Evolutionary conservation across 768 basidiomycete genomes (phyloP), one percentile per base, ranked within the genome.

Genomic region (Rhodotorula diobovata): DNA sequence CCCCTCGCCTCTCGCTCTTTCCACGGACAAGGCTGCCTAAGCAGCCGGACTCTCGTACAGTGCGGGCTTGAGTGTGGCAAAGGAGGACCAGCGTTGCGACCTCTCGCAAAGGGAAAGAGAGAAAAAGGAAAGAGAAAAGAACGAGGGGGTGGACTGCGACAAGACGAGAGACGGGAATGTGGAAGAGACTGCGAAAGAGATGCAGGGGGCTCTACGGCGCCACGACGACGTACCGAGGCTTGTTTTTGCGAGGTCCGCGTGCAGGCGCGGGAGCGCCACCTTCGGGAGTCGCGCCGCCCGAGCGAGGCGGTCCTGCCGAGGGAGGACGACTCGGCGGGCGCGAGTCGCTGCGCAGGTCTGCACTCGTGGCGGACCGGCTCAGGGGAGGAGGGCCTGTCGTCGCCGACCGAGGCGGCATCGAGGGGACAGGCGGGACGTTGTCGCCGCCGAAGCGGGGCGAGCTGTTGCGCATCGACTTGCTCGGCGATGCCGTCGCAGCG

Each of bases 401-500:
- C 48, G 45, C 48, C 21, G 48, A 16, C 30, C 61, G 48, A 4
- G 61, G 48, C 9, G 73, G 73, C 70, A 71, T 67, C 8, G 70
- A 61, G 14, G 70, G 70, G 39, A 71, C 61, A 12, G 70, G 73
- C 9, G 70, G 69, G 10, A 60, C 46, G 12, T 43, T 43, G 41
- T 65, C 63, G 30, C 55, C 62, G 34, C 39, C 32, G 51, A 58
- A 65, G 12, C 73, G 66, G 25, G 70, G 55, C 5, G 69, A 64
- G 23, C 53, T 67, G 37, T 57, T 48, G 5, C 67, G 70, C 45
- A 67, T 35, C 4, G 57, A 62, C 16, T 67, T 59, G 23, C 67
- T 68, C 3, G 73, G 73, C n/a, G 73, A 74, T 18, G 73, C 73
- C 3, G 73, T 74, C 25, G 69, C 63, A 18, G 73, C 73, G 8